These are phyloP conservation scores for Nelumbo lutea DNA, from an alignment of 164 flowering plant species.

Conservation along the genomic window DNA sequence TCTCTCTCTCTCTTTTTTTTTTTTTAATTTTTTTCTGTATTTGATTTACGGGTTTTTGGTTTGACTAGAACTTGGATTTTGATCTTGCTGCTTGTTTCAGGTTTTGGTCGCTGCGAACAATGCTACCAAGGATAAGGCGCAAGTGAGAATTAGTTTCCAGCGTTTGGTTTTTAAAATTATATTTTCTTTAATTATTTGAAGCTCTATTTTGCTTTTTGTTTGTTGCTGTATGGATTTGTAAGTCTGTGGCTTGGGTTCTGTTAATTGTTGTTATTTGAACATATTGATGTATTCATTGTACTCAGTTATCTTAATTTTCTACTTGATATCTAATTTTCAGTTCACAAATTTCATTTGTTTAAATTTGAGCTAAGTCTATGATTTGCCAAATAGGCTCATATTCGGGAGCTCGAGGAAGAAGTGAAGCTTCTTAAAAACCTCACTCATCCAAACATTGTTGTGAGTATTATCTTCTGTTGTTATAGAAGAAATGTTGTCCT, in stretches of 20 bases:
- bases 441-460: conserved; percentile 72
- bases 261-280: neutral
- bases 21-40: neutral
- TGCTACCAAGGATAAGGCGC: conserved; percentile 64
- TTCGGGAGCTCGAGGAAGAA: conserved; percentile 71
- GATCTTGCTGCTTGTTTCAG: conserved; percentile 24
- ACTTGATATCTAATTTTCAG: neutral
- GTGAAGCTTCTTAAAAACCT: conserved; percentile 73
- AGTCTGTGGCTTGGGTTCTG: neutral
- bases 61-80: neutral
- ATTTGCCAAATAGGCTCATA: conserved; percentile 39
- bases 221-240: neutral
- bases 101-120: conserved; percentile 49
- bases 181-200: neutral
- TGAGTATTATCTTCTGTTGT: conserved; percentile 23
- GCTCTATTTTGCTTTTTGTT: neutral
- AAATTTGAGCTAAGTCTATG: neutral
- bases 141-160: conserved; percentile 25
- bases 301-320: neutral
- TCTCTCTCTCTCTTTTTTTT: neutral
- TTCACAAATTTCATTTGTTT: neutral
- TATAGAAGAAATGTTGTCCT: neutral
- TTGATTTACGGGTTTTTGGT: neutral
- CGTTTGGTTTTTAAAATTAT: neutral
- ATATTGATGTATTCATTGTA: neutral